A percentile compares a stretch with the other conserved stretches of the same genome.
Evolutionary conservation across 2,329 filamentous ascomycete species (phyloP).

Genomic region (Gaeumannomyces sp.): DNA sequence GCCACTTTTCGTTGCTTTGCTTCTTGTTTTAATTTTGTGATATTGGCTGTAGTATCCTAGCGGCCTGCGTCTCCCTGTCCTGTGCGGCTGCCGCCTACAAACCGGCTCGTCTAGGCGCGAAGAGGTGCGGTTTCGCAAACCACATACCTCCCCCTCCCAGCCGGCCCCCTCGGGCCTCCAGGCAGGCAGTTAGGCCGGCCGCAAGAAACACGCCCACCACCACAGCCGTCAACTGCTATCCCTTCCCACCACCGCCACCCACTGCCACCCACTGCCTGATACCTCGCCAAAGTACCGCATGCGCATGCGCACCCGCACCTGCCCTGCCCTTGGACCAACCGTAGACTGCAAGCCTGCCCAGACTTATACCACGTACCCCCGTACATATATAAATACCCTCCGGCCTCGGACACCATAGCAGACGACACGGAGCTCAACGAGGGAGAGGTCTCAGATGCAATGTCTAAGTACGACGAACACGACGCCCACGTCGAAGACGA

Average conservation of each 20-base stretch:
- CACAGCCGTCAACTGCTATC: neutral
- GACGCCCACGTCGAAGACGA: conserved; percentile 39
- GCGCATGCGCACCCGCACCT: no score
- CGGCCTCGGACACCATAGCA: conserved; percentile 45
- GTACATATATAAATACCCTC: conserved; percentile 20
- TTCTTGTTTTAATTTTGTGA: conserved; percentile 8
- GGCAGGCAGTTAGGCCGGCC: neutral
- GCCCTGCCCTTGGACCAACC: neutral
- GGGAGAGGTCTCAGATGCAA: conserved; percentile 50
- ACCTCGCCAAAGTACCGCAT: neutral
- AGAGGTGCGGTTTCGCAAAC: conserved; percentile 10
- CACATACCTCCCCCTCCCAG: neutral
- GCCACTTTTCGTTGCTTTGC: no score
- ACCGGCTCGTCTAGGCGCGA: conserved; percentile 4
- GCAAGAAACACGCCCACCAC: no score
- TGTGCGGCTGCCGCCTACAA: neutral
- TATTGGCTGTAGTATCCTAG: conserved; percentile 2
- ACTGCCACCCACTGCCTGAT: conserved; percentile 1
- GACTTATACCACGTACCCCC: conserved; percentile 32
- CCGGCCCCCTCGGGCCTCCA: conserved; percentile 1
- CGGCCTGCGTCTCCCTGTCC: neutral
- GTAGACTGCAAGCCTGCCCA: conserved; percentile 7
- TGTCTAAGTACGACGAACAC: conserved; percentile 48
- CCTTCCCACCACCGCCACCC: conserved; percentile 3
- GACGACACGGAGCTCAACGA: conserved; percentile 47